Percentiles rank a stretch among this genome's conserved stretches.
Evolutionary conservation across 805 yeast genomes (phyloP).

Genomic region (Wickerhamiella spandovensis): DNA sequence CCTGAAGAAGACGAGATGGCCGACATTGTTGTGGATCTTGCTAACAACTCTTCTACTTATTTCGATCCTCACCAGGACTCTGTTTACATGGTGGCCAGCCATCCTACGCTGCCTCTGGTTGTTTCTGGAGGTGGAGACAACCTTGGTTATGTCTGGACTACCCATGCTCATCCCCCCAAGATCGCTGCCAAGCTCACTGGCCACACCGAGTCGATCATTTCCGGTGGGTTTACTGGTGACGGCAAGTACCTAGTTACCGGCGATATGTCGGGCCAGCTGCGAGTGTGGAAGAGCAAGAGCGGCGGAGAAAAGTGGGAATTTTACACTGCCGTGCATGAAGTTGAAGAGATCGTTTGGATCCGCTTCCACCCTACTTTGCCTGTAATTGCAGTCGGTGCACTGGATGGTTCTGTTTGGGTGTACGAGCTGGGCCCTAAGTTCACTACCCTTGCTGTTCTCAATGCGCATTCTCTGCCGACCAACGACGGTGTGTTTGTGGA

Average conservation of each 20-base stretch:
- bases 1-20: conserved; percentile 35
- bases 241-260: conserved; percentile 77
- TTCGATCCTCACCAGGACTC: conserved; percentile 88
- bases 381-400: conserved; percentile 82
- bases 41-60: conserved; percentile 79
- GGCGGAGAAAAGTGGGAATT: conserved; percentile 76
- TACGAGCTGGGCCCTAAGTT: conserved; percentile 51
- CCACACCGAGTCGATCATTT: conserved; percentile 76
- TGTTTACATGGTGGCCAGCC: conserved; percentile 65
- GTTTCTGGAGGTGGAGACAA: conserved; percentile 96
- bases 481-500: conserved; percentile 68
- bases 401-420: conserved; percentile 90
- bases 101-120: conserved; percentile 71
- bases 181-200: conserved; percentile 64
- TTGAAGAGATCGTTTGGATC: conserved; percentile 82
- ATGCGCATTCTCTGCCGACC: conserved; percentile 64
- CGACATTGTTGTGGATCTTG: conserved; percentile 64
- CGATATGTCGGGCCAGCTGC: conserved; percentile 84
- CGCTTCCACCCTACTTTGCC: conserved; percentile 59
- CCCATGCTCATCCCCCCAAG: conserved; percentile 61
- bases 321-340: conserved; percentile 63
- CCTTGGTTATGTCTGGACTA: conserved; percentile 81
- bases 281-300: conserved; percentile 55
- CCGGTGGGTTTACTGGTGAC: conserved; percentile 71
- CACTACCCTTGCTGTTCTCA: conserved; percentile 21